Evolutionary conservation across 1,284 basidiomycete species (phyloP), one percentile per base, ranked within the genome.

Genomic region (Meira nashicola): DNA sequence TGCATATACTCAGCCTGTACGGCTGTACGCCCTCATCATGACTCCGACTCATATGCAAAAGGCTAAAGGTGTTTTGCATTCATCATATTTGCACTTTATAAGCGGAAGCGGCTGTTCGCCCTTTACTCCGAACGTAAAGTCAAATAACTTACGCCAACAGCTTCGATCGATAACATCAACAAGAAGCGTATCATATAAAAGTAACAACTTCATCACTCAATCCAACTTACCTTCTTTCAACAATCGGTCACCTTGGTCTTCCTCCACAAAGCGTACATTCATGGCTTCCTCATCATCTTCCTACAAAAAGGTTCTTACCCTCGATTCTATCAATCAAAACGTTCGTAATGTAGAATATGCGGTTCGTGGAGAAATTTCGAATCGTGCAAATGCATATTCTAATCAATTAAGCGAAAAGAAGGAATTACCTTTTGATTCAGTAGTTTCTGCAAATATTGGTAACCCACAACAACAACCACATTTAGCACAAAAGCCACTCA

Each of bases 371-470:
- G 92, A 94, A 80, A 87, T 98, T 67, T 92, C 94, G 14, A 89
- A 64, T 92, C 82, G 90, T 77, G 92, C 94, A 2, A 92, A 96
- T 80, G 83, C 87, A 65, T 87, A 90, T 73, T 73, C 73, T 39
- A 50, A 63, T 9, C 58, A 66, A 48, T 55, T 77, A 39, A 68
- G 67, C 9, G 44, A 80, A 8, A 78, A 82, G 61, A 81, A 85
- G 60, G 81, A 75, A 7, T 83, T 97, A 17, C 90, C 92, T 21
- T 98, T 97, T 79, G 84, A 87, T 76, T 86, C 86, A 70, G 84
- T 98, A 79, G 92, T 97, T 77, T 90, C 87, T 23, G 91, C 92
- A 67, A 98, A 98, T 81, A 98, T 98, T 61, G 94, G 94, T 9
- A 98, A 98, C 78, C 94, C 94, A 0, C 94, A 98, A 81, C 94